Conservation (phyloP, 176 grass and related monocot genomes). For the Carex cristatella region DNA sequence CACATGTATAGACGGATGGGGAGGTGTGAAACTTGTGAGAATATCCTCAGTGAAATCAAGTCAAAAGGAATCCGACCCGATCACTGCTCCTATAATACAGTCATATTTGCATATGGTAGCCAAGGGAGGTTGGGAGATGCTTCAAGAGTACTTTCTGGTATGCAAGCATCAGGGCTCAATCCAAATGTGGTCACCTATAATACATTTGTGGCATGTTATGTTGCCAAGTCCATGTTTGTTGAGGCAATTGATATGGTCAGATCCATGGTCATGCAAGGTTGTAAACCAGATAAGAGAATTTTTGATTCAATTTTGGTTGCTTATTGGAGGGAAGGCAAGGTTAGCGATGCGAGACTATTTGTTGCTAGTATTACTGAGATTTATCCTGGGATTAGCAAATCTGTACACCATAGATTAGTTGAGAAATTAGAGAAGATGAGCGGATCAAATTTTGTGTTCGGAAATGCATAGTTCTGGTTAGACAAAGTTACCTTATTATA, state of each 20-base stretch:
- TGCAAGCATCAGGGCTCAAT: slow-evolving; percentile 58
- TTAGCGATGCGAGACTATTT: slow-evolving; percentile 53
- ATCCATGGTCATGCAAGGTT: slow-evolving; percentile 63
- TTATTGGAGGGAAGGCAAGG: slow-evolving; percentile 47
- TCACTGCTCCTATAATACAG: slow-evolving; percentile 85
- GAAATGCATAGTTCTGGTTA: background rate
- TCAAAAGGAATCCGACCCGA: slow-evolving; percentile 54
- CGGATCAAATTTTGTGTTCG: background rate
- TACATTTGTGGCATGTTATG: slow-evolving; percentile 79
- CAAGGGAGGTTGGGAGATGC: slow-evolving; percentile 69
- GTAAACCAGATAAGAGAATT: slow-evolving; percentile 70
- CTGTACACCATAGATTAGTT: slow-evolving; percentile 34
- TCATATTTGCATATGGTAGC: slow-evolving; percentile 82
- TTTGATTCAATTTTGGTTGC: slow-evolving; percentile 58
- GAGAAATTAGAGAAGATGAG: slow-evolving; percentile 28
- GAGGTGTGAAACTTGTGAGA: slow-evolving; percentile 72
- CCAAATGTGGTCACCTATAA: slow-evolving; percentile 91
- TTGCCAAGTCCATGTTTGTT: slow-evolving; percentile 58
- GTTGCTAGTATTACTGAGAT: slow-evolving; percentile 49
- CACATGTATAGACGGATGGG: slow-evolving; percentile 89
- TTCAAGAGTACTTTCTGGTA: slow-evolving; percentile 72
- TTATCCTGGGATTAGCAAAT: slow-evolving; percentile 63
- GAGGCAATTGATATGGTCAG: slow-evolving; percentile 71
- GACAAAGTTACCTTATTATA: background rate
- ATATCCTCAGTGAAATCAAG: slow-evolving; percentile 64